Percentiles rank a stretch among this genome's conserved stretches.
Conservation (phyloP, 805 yeast genomes). For the Zygoascus biomembranicola region DNA sequence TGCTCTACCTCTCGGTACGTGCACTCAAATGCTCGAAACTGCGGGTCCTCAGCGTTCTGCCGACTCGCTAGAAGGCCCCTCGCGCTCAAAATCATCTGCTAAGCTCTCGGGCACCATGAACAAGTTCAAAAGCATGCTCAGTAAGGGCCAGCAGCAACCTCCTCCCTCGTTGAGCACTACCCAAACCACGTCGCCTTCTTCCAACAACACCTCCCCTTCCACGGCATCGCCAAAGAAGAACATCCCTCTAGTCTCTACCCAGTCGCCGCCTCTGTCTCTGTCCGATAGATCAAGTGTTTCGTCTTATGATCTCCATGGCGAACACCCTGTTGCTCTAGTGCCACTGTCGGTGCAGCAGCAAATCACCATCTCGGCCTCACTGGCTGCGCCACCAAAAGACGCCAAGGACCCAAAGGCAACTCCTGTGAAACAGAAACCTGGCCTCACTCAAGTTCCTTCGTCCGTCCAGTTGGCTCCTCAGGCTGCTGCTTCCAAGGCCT, state of each 20-base stretch:
- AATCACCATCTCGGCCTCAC: not conserved
- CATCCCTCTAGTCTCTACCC: not conserved
- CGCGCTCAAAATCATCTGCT: slow-evolving; percentile 5
- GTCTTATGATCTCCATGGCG: not conserved
- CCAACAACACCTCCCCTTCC: not conserved
- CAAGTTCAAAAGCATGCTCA: slow-evolving; percentile 8
- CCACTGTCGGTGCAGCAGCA: not conserved
- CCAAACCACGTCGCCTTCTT: not conserved
- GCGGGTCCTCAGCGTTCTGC: not conserved
- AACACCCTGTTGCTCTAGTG: too few species aligned
- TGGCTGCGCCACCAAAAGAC: not conserved
- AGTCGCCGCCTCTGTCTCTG: not conserved
- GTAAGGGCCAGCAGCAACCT: too few species aligned
- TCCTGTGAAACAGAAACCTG: not conserved
- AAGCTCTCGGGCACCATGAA: slow-evolving; percentile 11
- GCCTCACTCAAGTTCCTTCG: not conserved
- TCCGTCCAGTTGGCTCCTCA: not conserved
- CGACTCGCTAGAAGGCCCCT: not conserved
- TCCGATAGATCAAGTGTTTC: not conserved
- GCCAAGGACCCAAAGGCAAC: not conserved
- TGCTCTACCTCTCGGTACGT: not conserved
- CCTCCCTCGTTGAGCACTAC: not conserved
- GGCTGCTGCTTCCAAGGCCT: not conserved
- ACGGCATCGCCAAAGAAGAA: not conserved
- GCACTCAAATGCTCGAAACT: not conserved